Conservation (phyloP, 2,329 filamentous ascomycete species). For the Aspergillus proliferans region DNA sequence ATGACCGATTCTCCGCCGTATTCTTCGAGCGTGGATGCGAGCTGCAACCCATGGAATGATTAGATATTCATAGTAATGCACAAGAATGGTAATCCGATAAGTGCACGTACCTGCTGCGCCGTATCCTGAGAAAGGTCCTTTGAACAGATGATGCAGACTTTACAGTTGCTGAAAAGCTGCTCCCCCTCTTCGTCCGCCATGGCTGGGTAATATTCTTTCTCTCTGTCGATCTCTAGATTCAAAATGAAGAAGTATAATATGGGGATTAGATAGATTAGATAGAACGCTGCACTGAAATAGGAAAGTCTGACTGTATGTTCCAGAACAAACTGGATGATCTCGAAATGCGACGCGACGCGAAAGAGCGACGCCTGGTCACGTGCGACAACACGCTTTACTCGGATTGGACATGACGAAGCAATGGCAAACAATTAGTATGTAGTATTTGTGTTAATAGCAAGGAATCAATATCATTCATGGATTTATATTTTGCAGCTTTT, state of each 20-base stretch:
- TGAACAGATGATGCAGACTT: conserved; percentile 41
- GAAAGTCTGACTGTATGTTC: not conserved
- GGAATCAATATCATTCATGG: no score
- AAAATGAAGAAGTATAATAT: not conserved
- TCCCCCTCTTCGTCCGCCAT: conserved; percentile 25
- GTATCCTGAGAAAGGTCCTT: conserved; percentile 33
- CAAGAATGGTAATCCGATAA: not conserved
- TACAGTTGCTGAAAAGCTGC: conserved; percentile 41
- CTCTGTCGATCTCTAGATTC: no score
- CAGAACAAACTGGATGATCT: not conserved
- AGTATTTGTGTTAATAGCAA: no score
- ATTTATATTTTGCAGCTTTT: not conserved
- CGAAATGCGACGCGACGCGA: conserved; percentile 17
- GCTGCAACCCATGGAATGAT: conserved; percentile 27
- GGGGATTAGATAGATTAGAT: not conserved
- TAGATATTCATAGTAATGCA: not conserved
- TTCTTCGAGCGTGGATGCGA: conserved; percentile 41
- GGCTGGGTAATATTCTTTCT: conserved; percentile 3
- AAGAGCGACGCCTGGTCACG: conserved; percentile 20
- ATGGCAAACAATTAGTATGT: not conserved
- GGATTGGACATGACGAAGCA: not conserved
- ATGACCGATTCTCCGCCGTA: conserved; percentile 46
- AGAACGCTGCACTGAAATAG: not conserved
- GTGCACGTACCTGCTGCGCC: conserved; percentile 33
- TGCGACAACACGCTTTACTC: conserved; percentile 2